These are phyloP conservation scores for Diutina pseudorugosa DNA, from an alignment of 1,139 yeast genomes.

Conservation along the genomic window DNA sequence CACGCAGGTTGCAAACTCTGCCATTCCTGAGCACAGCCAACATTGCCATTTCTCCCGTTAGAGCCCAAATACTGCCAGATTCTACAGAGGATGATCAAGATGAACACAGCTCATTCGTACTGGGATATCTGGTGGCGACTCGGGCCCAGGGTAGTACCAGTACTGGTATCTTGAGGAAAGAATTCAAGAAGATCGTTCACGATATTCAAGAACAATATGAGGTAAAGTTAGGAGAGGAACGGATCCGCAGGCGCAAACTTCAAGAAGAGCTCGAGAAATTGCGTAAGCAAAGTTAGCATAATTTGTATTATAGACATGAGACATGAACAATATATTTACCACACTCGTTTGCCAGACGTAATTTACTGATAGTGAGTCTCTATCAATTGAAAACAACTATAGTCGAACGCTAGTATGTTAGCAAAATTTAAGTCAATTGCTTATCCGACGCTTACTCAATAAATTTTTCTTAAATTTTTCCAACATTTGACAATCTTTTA, in stretches of 20 bases:
- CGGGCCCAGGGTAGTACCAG: slow-evolving; percentile 9
- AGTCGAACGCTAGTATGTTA: too few species aligned
- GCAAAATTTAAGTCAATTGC: too few species aligned
- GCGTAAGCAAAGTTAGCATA: neutral
- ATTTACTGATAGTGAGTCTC: too few species aligned
- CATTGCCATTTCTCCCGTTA: neutral
- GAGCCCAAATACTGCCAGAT: neutral
- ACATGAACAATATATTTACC: neutral
- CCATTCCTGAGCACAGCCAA: neutral
- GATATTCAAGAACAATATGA: slow-evolving; percentile 55
- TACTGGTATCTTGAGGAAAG: slow-evolving; percentile 47
- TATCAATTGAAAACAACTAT: too few species aligned
- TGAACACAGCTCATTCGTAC: neutral
- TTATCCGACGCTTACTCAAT: too few species aligned
- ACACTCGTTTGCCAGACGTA: too few species aligned
- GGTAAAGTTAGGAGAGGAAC: slow-evolving; percentile 44
- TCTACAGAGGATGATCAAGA: neutral
- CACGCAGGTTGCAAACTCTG: neutral
- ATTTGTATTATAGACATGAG: neutral
- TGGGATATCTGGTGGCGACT: neutral
- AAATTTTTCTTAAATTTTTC: neutral
- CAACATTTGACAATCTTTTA: neutral
- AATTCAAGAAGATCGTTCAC: slow-evolving; percentile 55
- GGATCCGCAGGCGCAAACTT: slow-evolving; percentile 39
- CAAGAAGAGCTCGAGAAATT: slow-evolving; percentile 6